Base-by-base conservation (phyloP, 2,329 filamentous ascomycete species). In the Verticillium zaregamsianum region DNA sequence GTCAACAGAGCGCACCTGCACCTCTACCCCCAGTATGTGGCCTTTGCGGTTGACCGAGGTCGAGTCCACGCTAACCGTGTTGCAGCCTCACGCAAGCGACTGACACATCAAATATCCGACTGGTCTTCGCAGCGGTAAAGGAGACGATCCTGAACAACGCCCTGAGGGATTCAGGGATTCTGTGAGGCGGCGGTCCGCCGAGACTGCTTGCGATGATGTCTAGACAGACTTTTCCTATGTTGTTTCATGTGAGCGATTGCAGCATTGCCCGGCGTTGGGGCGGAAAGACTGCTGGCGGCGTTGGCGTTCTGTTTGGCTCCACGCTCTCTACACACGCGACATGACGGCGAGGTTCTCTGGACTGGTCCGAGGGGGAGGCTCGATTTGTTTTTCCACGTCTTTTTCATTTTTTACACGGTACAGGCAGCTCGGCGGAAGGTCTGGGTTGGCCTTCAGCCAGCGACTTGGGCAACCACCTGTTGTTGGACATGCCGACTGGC, bases 131-230 rank as follows among this genome's bases (percentile, higher is more conserved):
- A 37, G 95, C 95, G 9, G 95, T 99, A 64, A 99, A 99, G 76
- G 95, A 99, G 79, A 99, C 95, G 37, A 99, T 99, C 71, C 80
- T 99, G 68, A 96, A 98, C 77, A 99, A 99, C 75, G 95, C 95
- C 57, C 85, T 99, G 68, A 97, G 96, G 79, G 95, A 99, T 76
- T 98, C 95, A 25, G 95, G 95, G 68, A 98, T 99, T 76, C 86
- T 99, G 70, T 93, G 78, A 90, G 71, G 67, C 23, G 28, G 11
- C 15, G 14, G n/a, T 14, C 28, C 20, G 52, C 4, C 52, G 55
- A 31, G 49, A n/a, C 35, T 35, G 35, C 45, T 40, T 33, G 58
- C 54, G 57, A 35, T 58, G 63, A 60, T 60, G 61, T 61, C 57
- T 66, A 35, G 59, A 62, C 60, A 61, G 55, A 55, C 65, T 57